phyloP scores from a whole-genome alignment of 352 stramenopile species.

The Phytophthora foliorum region DNA sequence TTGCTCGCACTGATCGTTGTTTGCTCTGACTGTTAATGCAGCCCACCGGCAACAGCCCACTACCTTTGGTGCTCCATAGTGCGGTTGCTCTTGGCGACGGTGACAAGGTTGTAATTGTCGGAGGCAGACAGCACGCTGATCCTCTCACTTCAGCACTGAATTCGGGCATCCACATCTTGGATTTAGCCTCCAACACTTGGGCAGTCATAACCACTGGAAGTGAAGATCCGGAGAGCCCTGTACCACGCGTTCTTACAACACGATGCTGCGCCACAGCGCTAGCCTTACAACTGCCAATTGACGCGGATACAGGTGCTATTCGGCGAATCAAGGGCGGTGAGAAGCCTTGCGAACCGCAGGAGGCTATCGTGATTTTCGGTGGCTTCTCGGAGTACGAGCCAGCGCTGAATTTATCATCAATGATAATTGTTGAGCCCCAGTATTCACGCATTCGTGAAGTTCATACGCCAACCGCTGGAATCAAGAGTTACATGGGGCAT shows the following conservation, averaged over 20 bases:
- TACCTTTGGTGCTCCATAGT: slow-evolving; percentile 63
- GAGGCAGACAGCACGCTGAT: slow-evolving; percentile 39
- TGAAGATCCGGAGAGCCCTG: slow-evolving; percentile 1
- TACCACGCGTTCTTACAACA: slow-evolving; percentile 29
- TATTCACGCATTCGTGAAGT: slow-evolving; percentile 42
- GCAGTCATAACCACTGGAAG: slow-evolving; percentile 27
- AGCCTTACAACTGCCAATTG: slow-evolving; percentile 43
- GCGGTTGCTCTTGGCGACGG: slow-evolving; percentile 48
- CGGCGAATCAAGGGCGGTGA: slow-evolving; percentile 26
- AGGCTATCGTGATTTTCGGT: slow-evolving; percentile 64
- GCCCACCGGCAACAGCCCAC: slow-evolving; percentile 57
- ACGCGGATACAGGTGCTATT: slow-evolving; percentile 27
- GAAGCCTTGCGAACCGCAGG: slow-evolving; percentile 28
- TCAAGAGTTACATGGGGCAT: slow-evolving; percentile 61
- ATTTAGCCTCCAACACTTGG: slow-evolving; percentile 63
- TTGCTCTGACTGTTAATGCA: slow-evolving; percentile 22
- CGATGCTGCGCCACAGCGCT: slow-evolving; percentile 48
- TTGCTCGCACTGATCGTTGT: slow-evolving; percentile 1
- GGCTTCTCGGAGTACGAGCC: slow-evolving; percentile 52
- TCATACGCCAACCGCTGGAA: slow-evolving; percentile 37
- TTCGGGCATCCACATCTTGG: slow-evolving; percentile 53
- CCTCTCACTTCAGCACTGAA: slow-evolving; percentile 34
- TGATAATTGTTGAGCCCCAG: slow-evolving; percentile 52
- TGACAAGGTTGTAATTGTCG: slow-evolving; percentile 57
- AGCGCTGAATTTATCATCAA: slow-evolving; percentile 36